Evolutionary conservation across 129 eudicot species (phyloP), one percentile per base, ranked within the genome.

Genomic region (Centella asiatica): DNA sequence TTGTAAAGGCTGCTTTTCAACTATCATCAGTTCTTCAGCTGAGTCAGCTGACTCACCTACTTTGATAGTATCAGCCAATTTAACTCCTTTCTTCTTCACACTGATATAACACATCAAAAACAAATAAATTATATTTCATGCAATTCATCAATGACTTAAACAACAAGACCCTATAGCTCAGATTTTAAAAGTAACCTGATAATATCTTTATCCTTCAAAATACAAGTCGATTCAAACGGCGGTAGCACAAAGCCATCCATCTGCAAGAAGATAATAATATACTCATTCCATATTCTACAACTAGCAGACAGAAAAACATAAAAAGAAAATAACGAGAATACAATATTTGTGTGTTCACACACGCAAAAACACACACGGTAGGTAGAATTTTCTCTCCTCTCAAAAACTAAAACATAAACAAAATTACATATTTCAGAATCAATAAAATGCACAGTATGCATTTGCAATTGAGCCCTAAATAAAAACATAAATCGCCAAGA

Each of bases 201-300:
- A 48, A 93, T 72, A 62, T 93, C 99, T 44, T 83, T 83, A 44
- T 88, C 96, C 73, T 93, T 88, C 42, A 93, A 66, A 65, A 93
- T 80, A 60, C 75, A 48, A 44, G 81, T 80, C 0, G 89, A 85
- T 76, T 85, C 96, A 74, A 81, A 88, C 19, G 89, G 86, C 53
- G 99, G 99, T 62, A 93, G 70, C 45, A 88, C 85, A 88, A 82
- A 93, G 39, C 85, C 95, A 73, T 86, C 95, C 87, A 93, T 80
- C 99, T 90, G 82, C 81, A 77, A 60, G 61, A 67, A 58, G 64
- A 22, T 3, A 66, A 56, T 22, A 50, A 4, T 40, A 25, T 36
- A 51, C 56, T 56, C 62, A 61, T 19, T 40, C 50, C 31, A 32
- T 22, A 39, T 50, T 61, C 61, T 20, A 24, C 5, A 15, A 61